Conservation (phyloP, 768 basidiomycete species). For the Ramaria rubella region DNA sequence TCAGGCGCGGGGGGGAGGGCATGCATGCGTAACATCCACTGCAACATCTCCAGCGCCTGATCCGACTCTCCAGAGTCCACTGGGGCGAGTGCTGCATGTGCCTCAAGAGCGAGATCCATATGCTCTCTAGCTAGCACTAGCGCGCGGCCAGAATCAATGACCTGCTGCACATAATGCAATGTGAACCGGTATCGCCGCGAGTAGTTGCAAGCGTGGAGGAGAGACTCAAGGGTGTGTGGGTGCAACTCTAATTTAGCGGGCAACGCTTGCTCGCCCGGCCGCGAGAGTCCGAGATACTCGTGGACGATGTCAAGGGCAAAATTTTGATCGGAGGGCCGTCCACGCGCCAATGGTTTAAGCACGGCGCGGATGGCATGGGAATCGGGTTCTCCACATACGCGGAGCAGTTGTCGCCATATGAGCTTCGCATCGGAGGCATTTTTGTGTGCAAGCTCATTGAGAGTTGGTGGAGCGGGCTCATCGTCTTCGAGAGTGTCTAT, state of each 20-base stretch:
- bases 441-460: conserved; percentile 19
- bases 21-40: conserved; percentile 64
- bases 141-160: conserved; percentile 44
- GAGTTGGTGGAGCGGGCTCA: neutral
- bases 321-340: conserved; percentile 52
- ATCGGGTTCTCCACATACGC: conserved; percentile 42
- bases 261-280: conserved; percentile 35
- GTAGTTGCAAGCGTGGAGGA: conserved; percentile 50
- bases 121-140: conserved; percentile 37
- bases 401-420: conserved; percentile 62
- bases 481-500: neutral
- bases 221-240: conserved; percentile 42
- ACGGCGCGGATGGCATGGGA: conserved; percentile 44
- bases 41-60: conserved; percentile 50
- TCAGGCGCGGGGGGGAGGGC: conserved; percentile 20
- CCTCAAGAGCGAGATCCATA: conserved; percentile 55
- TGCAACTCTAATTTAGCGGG: conserved; percentile 36
- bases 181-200: conserved; percentile 41
- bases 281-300: conserved; percentile 56
- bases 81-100: conserved; percentile 37
- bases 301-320: conserved; percentile 58
- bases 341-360: conserved; percentile 49
- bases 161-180: conserved; percentile 52
- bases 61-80: conserved; percentile 37
- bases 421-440: conserved; percentile 62